Base-by-base conservation (phyloP, 116 monocot species). In the Trichopus zeylanicus region DNA sequence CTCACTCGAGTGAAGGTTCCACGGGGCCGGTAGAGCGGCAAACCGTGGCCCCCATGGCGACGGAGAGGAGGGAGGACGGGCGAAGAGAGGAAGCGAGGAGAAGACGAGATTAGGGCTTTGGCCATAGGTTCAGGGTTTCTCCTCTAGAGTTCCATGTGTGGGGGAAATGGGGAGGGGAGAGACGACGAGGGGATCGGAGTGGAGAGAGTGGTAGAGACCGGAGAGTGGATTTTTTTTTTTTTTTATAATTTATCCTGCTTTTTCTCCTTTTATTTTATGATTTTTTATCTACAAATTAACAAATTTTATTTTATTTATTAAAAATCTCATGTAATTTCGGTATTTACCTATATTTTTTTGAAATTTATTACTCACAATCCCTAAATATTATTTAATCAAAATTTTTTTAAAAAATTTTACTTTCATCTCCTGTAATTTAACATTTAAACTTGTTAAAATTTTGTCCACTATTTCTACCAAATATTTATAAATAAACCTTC, bases 21-120 rank as follows among this genome's bases (percentile, higher is more conserved):
- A 49, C 62, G 75, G 29, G 70, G 75, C 16, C 34, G 37, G 65
- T 42, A 55, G 48, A 73, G 78, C 1, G 81, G 78, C 26, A 58
- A 56, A 46, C 49, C 47, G 25, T 13, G 62, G 5, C 73, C 75
- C 66, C 58, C 73, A 67, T 63, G 70, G 64, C 69, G 72, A 22
- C 51, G 65, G 51, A 70, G 56, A 22, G 65, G 63, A 31, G 79
- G 72, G 65, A 78, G 72, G 65, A 80, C 68, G 35, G 72, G 85
- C 13, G 82, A 15, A 29, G 68, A 15, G 68, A 76, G 57, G 84
- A 84, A 53, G 39, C 55, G 60, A 5, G 68, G 52, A 9, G 77
- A 13, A 29, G 79, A 85, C 20, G 80, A 80, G 58, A 89, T 46
- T 31, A 89, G 64, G 63, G 82, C 28, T 66, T 73, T 74, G 61